Conservation (phyloP, 2,329 filamentous ascomycete genomes). For the Penicillium hordei region DNA sequence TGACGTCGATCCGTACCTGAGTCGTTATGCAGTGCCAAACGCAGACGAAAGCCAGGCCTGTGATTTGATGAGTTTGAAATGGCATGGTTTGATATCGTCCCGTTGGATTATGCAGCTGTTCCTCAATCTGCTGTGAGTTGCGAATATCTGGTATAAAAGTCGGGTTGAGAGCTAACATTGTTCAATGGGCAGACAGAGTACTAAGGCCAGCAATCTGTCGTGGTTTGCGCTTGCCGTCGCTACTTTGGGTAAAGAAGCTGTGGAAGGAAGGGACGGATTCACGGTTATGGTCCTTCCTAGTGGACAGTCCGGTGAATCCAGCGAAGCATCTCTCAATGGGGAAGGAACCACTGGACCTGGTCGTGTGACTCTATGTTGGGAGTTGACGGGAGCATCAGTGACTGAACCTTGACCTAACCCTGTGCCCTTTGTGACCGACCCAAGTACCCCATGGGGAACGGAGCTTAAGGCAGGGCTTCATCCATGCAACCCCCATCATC, state of each 20-base stretch:
- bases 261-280: conserved; percentile 44
- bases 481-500: not conserved
- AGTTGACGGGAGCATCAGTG: conserved; percentile 37
- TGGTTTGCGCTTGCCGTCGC: conserved; percentile 41
- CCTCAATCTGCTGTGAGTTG: conserved; percentile 38
- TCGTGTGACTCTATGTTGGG: conserved; percentile 38
- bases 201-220: conserved; percentile 7
- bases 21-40: conserved; percentile 43
- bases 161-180: conserved; percentile 13
- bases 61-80: conserved; percentile 42
- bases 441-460: not conserved
- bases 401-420: conserved; percentile 14
- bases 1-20: conserved; percentile 45
- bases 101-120: conserved; percentile 44
- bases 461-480: not conserved
- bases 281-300: conserved; percentile 31
- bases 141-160: not conserved
- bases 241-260: conserved; percentile 36
- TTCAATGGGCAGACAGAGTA: conserved; percentile 19
- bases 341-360: not conserved
- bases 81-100: conserved; percentile 44
- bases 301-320: not conserved
- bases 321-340: not conserved
- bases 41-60: conserved; percentile 22
- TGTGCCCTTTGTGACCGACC: not conserved